phyloP scores from a whole-genome alignment of 352 stramenopile species.

The Globisporangium yorkense region DNA sequence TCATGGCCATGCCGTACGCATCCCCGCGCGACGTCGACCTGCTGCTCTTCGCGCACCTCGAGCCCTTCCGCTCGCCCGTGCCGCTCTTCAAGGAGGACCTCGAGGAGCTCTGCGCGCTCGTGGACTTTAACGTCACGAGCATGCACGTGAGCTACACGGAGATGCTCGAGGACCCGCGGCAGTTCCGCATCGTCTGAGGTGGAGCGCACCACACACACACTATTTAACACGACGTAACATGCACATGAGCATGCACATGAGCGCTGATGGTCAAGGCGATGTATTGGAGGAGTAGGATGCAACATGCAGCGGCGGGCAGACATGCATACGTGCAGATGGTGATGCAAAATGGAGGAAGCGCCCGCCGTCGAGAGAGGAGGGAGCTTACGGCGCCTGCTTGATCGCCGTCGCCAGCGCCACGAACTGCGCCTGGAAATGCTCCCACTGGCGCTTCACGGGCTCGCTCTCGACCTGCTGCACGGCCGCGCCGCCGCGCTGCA shows the following conservation, averaged over 20 bases:
- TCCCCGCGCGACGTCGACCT: slow-evolving; percentile 20
- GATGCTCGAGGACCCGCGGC: background rate
- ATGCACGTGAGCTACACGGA: slow-evolving; percentile 2
- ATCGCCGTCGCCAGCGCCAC: slow-evolving; percentile 72
- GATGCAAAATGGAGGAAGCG: slow-evolving; percentile 1
- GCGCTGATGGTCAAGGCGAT: background rate
- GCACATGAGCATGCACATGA: no score
- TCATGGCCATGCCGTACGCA: slow-evolving; percentile 4
- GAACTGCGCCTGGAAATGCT: slow-evolving; percentile 58
- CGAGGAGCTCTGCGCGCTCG: slow-evolving; percentile 29
- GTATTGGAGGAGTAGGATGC: background rate
- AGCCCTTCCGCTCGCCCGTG: slow-evolving; percentile 28
- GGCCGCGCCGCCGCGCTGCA: slow-evolving; percentile 58
- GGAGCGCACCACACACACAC: background rate
- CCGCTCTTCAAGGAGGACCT: slow-evolving; percentile 32
- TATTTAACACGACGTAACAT: background rate
- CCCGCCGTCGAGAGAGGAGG: background rate
- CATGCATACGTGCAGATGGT: background rate
- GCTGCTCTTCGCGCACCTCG: slow-evolving; percentile 13
- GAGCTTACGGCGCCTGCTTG: slow-evolving; percentile 47
- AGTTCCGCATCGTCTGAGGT: slow-evolving; percentile 7
- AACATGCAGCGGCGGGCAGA: background rate
- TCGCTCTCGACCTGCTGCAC: slow-evolving; percentile 42
- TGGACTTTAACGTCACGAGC: slow-evolving; percentile 18
- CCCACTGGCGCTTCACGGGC: slow-evolving; percentile 55